Evolutionary conservation across 1,284 basidiomycete species (phyloP), one percentile per base, ranked within the genome.

Genomic region (Sanghuangporus sanghuang): DNA sequence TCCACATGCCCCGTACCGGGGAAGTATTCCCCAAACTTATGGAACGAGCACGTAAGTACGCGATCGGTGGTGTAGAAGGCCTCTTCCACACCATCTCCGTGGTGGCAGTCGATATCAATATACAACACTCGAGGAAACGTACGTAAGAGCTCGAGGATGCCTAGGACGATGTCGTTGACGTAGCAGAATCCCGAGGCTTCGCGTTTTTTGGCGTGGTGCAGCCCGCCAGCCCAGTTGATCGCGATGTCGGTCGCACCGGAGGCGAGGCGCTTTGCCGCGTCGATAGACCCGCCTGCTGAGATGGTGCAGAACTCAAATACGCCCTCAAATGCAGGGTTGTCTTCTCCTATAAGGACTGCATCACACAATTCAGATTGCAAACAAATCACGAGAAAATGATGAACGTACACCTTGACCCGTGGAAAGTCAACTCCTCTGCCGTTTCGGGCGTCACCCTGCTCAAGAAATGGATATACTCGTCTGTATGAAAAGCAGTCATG

Each of bases 151-250:
- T 97, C 95, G 48, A 97, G 82, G 52, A 96, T 95, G 32, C 87
- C 87, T 49, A 96, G 85, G 0, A 96, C 93, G 72, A 96, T 97
- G 74, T 96, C 95, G 76, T 99, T 98, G 75, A 97, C 88, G 78
- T 98, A 98, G 81, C 95, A 98, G 78, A 98, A 98, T 6, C 95
- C 95, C 27, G 89, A 92, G 0, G 96, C 96, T 77, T 98, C 96
- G 60, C 92, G 85, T 76, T 98, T 98, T 78, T 99, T 98, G 35
- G 96, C 97, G 74, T 99, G 96, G 77, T 99, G 96, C 9, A 98
- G 81, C 0, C 96, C 96, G 6, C 96, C 96, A 0, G 95, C 94
- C 96, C 96, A 98, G 76, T 98, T 98, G 71, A 98, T 94, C 0
- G 91, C 91, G 62, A 98, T 93, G 74, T 99, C 96, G 3, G 94